Evolutionary conservation across 306 rosid genomes (phyloP), one percentile per base, ranked within the genome.

Genomic region (Pachyrhizus erosus): DNA sequence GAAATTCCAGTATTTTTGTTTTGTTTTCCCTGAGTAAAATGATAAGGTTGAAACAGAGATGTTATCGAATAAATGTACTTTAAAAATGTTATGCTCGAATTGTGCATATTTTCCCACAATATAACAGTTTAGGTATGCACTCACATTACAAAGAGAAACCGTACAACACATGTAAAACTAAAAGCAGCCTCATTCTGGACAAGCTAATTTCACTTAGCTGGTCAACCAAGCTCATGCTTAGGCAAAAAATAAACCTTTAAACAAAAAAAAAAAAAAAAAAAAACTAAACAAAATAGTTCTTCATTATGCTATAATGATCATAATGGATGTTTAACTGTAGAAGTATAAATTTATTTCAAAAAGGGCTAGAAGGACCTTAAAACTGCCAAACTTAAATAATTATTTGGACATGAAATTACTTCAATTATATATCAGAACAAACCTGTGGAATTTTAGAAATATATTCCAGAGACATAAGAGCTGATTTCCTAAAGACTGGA

Each of bases 381-480:
- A 60, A 69, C 48, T 27, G n/a, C 49, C 34, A 57, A 67, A 64
- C 37, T 34, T 42, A 17, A 76, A 69, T 46, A 55, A 77, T 64
- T 77, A 77, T 58, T 65, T 42, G 42, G 83, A 81, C 10, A 84
- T 34, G 10, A 39, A 75, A 80, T 67, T 40, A 61, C 45, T 27
- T 62, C 52, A 39, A 51, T 31, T 75, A 75, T 69, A 76, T 58
- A 43, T 51, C 17, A 24, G 82, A 52, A 75, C 83, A 75, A 67
- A 96, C 99, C 99, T 93, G 89, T 93, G 99, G 86, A 96, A 96
- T 43, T 84, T 87, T 85, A 93, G 68, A 90, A 93, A 96, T n/a
- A 80, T 86, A 73, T 90, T 96, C 98, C 99, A 96, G 73, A 96
- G 88, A 86, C 75, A 82, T 14, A 78, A 77, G 33, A 93, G 85